Evolutionary conservation across 1,284 basidiomycete species (phyloP), one percentile per base, ranked within the genome.

Genomic region (Farysia itapuensis): DNA sequence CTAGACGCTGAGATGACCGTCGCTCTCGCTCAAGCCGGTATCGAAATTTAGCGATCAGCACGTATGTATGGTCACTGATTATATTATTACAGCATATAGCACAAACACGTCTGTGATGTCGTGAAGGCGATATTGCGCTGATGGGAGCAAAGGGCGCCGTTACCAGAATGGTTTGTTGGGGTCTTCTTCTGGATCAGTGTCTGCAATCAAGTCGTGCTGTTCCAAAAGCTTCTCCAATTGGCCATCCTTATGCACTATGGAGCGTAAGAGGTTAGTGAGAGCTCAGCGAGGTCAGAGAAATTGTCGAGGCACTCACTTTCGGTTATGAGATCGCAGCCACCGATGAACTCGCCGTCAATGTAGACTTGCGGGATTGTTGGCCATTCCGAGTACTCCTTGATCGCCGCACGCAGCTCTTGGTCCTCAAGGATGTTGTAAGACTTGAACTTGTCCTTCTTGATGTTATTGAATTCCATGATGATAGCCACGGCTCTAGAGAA

Each of bases 301-400:
- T 9, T n/a, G 25, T 28, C 9, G 25, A 28, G 19, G 20, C n/a
- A 85, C 90, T 80, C 74, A 93, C 91, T 96, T 64, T 84, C 84
- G 22, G 97, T 78, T 41, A 97, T 80, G 69, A 97, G 96, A 79
- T 98, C 94, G 77, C 92, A 96, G 36, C 94, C 94, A 35, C 94
- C 94, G 22, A 97, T 82, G 71, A 98, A 98, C 76, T 96, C 92
- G 20, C 93, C 92, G 47, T 89, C 86, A 30, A 97, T 82, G 75
- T 95, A 98, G 8, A 98, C 79, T 78, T 98, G 94, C 11, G 95
- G 95, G 63, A 98, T 87, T 15, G 94, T 98, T 14, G 94, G 94
- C 94, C 94, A 98, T 28, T 72, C 89, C 35, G 90, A 94, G 78
- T 90, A 97, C 78, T 96, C 92, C 79, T 98, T 97, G 77, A 97